phyloP scores from a whole-genome alignment of 768 basidiomycete species.

The Tylopilus sp. region DNA sequence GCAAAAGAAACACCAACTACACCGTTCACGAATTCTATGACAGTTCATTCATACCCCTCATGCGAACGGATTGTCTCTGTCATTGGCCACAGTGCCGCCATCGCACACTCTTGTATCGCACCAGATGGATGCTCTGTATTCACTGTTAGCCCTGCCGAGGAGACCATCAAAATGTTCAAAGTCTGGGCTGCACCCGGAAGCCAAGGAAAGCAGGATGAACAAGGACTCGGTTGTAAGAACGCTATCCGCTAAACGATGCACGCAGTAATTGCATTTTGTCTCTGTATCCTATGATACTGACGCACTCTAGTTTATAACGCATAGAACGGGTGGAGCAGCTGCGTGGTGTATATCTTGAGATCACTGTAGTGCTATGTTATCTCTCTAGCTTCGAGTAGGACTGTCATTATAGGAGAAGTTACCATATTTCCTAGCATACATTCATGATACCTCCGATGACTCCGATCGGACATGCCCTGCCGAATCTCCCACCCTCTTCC shows the following conservation, averaged over 20 bases:
- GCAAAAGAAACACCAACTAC: constrained; percentile 21
- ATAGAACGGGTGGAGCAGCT: neutral
- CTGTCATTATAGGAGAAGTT: neutral
- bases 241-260: constrained; percentile 23
- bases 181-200: constrained; percentile 46
- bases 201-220: constrained; percentile 15
- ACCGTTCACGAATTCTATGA: constrained; percentile 41
- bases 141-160: constrained; percentile 60
- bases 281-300: constrained; percentile 9
- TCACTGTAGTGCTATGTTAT: constrained; percentile 9
- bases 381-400: neutral
- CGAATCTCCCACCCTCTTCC: neutral
- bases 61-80: constrained; percentile 50
- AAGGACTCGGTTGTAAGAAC: constrained; percentile 23
- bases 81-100: constrained; percentile 50
- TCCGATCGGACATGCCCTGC: no score
- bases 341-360: constrained; percentile 6
- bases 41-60: constrained; percentile 53
- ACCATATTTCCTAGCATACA: neutral
- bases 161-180: constrained; percentile 72
- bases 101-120: constrained; percentile 60
- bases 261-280: constrained; percentile 1
- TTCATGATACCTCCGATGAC: neutral
- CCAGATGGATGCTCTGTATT: constrained; percentile 63
- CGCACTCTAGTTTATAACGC: constrained; percentile 5